Percentiles rank a stretch among this genome's conserved stretches.
Evolutionary conservation across 139 green algal species (phyloP).

Genomic region (Dunaliella sp.): DNA sequence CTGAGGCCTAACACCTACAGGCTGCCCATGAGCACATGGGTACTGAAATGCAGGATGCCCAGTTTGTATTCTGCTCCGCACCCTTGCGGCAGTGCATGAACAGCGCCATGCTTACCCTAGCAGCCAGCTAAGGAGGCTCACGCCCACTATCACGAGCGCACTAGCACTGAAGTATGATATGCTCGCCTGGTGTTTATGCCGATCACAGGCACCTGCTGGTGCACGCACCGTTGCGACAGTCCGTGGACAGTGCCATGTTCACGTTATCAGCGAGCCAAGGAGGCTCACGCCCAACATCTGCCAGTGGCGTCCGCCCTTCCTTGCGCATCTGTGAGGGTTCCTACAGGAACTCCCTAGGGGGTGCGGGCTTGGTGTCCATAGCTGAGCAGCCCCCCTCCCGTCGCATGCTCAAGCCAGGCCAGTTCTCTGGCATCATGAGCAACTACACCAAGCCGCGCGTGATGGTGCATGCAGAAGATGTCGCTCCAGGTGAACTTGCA

Average conservation of each 20-base stretch:
- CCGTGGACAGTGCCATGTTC: neutral
- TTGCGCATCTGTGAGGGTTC: neutral
- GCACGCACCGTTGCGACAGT: neutral
- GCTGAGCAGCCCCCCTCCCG: neutral
- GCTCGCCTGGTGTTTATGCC: too few species aligned
- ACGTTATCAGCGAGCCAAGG: neutral
- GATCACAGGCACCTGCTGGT: neutral
- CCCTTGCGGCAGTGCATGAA: too few species aligned
- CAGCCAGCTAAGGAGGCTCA: too few species aligned
- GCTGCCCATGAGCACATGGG: too few species aligned
- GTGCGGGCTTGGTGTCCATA: neutral
- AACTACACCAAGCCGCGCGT: slow-evolving; percentile 10
- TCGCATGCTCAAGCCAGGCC: slow-evolving; percentile 1
- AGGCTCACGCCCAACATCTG: neutral
- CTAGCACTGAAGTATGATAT: too few species aligned
- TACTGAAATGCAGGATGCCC: too few species aligned
- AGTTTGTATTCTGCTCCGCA: too few species aligned
- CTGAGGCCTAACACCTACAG: too few species aligned
- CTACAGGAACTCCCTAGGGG: neutral
- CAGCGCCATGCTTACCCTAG: too few species aligned
- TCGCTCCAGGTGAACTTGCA: neutral
- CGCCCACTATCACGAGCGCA: too few species aligned
- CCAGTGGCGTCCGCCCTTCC: neutral
- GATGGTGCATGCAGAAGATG: neutral
- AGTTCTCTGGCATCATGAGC: neutral